Evolutionary conservation across 1,139 yeast genomes (phyloP).

Genomic region (Saccharomycopsis crataegensis): DNA sequence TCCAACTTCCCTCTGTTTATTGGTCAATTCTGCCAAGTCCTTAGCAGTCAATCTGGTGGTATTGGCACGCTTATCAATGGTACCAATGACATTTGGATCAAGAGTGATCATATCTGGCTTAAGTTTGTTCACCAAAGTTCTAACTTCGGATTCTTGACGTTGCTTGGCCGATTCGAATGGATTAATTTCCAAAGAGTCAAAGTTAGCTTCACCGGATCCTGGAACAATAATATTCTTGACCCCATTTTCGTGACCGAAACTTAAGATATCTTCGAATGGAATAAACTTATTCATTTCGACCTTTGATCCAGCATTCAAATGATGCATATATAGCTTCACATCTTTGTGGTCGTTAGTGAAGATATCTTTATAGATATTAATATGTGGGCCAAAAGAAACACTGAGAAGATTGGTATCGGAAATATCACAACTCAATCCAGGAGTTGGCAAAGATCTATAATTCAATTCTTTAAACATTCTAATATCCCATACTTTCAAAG

Average conservation of each 20-base stretch:
- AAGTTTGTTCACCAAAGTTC: constrained; percentile 76
- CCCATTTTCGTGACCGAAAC: constrained; percentile 78
- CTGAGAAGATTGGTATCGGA: constrained; percentile 85
- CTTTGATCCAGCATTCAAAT: constrained; percentile 71
- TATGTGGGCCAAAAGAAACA: constrained; percentile 93
- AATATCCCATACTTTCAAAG: constrained; percentile 88
- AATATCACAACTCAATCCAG: constrained; percentile 70
- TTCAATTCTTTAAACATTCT: constrained; percentile 75
- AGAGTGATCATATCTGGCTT: constrained; percentile 88
- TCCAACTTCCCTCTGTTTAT: constrained; percentile 31
- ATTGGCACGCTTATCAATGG: constrained; percentile 66
- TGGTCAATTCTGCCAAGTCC: constrained; percentile 42
- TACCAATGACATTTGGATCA: constrained; percentile 85
- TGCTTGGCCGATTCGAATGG: constrained; percentile 90
- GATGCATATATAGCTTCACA: constrained; percentile 61
- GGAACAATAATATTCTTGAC: constrained; percentile 80
- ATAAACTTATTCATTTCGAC: constrained; percentile 65
- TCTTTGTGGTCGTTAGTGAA: constrained; percentile 34
- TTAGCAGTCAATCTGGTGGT: constrained; percentile 57
- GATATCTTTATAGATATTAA: constrained; percentile 79
- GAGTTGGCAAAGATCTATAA: constrained; percentile 63
- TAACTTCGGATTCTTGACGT: constrained; percentile 90
- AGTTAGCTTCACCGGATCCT: constrained; percentile 98
- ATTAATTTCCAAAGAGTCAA: constrained; percentile 86
- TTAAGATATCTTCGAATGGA: constrained; percentile 93